Evolutionary conservation across 1,284 basidiomycete species (phyloP), one percentile per base, ranked within the genome.

Genomic region (Ceratobasidium sp.): DNA sequence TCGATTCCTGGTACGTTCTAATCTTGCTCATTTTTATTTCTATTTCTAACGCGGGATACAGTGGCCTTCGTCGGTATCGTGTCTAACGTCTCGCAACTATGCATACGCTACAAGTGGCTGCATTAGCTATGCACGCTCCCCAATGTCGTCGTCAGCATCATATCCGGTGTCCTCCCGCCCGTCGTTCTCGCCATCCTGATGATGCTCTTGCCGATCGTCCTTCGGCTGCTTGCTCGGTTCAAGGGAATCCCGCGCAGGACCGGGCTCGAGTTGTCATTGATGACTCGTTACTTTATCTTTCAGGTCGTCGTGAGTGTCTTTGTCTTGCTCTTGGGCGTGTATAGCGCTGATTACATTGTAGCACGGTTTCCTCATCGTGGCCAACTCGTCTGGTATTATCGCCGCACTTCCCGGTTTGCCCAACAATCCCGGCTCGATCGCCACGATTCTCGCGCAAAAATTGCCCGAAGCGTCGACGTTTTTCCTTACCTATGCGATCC

Each of bases 231-330:
- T 25, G 89, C 91, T 17, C 88, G 88, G 82, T 90, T 92, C 80
- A 89, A 93, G 81, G 92, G 92, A 73, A 90, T 92, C 44, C 92
- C 92, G 0, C 89, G 91, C 62, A 87, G 88, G 78, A 93, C 91
- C 1, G 86, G 89, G 29, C 89, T 95, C 34, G 92, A 93, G 78
- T 86, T 94, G 54, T 90, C 89, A 78, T 87, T 95, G 52, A 94
- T 94, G 87, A 88, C 87, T 13, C 88, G 93, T 15, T 95, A 91
- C 83, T 94, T 91, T 82, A 83, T 92, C 77, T 94, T 95, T 85
- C 86, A 92, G 25, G 86, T 93, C 78, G 88, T 94, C 57, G 90
- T 91, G 80, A 80, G 88, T 84, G 6, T 29, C 22, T 59, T 13
- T 29, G 70, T 37, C 25, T 29, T 17, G 40, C 62, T 64, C 62